These are phyloP conservation scores for Ilex asprella DNA, from an alignment of 257 asterid species.

Conservation along the genomic window DNA sequence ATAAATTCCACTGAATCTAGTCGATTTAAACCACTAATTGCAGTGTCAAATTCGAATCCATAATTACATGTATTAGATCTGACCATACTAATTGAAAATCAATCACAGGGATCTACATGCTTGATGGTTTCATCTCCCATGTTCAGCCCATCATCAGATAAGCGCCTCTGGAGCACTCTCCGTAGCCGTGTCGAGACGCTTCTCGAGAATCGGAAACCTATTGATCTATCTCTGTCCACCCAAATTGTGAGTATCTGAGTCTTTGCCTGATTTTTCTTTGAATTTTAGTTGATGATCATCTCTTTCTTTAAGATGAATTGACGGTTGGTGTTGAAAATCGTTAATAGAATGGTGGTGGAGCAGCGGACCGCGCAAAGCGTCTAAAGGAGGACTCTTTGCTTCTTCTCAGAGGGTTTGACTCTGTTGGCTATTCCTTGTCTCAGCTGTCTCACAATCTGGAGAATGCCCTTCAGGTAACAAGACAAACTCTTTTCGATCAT, in stretches of 20 bases:
- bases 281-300: constrained; percentile 2
- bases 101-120: constrained; percentile 38
- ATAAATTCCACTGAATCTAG: background rate
- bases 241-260: constrained; percentile 18
- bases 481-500: too few species aligned
- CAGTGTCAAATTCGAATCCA: background rate
- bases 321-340: background rate
- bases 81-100: background rate
- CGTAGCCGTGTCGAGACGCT: constrained; percentile 58
- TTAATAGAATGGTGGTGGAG: constrained; percentile 32
- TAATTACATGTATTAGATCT: background rate
- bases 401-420: constrained; percentile 41
- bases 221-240: constrained; percentile 18
- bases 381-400: constrained; percentile 42
- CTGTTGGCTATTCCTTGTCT: constrained; percentile 70
- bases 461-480: constrained; percentile 69
- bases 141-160: constrained; percentile 72
- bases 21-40: background rate
- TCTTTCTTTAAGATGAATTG: background rate
- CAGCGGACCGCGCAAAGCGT: constrained; percentile 26
- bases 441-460: constrained; percentile 68
- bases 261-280: background rate
- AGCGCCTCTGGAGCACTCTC: constrained; percentile 77
- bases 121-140: constrained; percentile 35
- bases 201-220: constrained; percentile 45